Base-by-base conservation (phyloP, 2,329 filamentous ascomycete species). In the Phoma sp. region DNA sequence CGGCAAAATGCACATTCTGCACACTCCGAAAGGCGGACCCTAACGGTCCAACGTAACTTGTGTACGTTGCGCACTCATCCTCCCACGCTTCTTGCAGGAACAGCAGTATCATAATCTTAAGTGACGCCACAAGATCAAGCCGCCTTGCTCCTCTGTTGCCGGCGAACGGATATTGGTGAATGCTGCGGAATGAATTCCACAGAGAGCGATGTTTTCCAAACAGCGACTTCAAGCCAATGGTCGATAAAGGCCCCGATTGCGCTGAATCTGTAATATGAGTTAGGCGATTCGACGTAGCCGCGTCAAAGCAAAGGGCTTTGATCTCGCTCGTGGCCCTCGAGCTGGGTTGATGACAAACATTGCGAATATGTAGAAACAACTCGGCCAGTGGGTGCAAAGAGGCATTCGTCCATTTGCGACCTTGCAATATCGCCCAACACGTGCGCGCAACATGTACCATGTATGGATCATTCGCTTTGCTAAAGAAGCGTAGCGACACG, bases 201-300 rank as follows among this genome's bases (percentile, higher is more conserved):
- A 54, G 14, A 14, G 51, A 49, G 11, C 51, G 51, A 34, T 54
- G 51, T 29, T 54, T 49, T n/a, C 51, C 51, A 39, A 54, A 54
- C 23, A 54, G 3, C 11, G 32, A 43, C 12, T 32, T 53, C 43
- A 53, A n/a, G 9, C 25, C 38, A 10, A 32, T 12, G 12, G 18
- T 36, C 5, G 51, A 29, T 9, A 48, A 5, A n/a, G 33, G 28
- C 17, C 21, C 29, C 14, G 39, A 29, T 23, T 29, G 14, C 5
- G 14, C 32, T 32, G 43, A 21, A 6, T 4, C 7, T 3, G 28
- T n/a, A 7, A 40, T 6, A 1, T 21, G 2, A 10, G 29, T 34
- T 17, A 49, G 10, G 5, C 10, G 51, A 17, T 33, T n/a, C 18
- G 17, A 21, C 7, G 51, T 49, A 26, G 14, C 18, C 15, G 26